phyloP scores from a whole-genome alignment of 768 basidiomycete species.

The Coprinellus micaceus region DNA sequence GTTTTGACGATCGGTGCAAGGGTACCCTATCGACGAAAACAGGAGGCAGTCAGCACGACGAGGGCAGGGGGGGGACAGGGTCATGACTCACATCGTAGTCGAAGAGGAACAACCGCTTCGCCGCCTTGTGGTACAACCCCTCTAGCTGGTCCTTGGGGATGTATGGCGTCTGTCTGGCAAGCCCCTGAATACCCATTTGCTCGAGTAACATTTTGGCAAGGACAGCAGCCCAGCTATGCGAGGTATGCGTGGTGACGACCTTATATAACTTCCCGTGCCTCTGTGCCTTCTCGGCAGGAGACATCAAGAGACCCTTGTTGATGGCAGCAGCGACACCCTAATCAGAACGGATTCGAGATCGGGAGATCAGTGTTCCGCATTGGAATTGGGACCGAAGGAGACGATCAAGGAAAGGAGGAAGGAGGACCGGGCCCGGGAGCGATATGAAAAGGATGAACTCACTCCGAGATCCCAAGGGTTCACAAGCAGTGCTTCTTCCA shows the following conservation, averaged over 20 bases:
- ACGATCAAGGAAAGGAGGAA: background rate
- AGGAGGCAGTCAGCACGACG: slow-evolving; percentile 2
- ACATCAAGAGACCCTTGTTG: slow-evolving; percentile 83
- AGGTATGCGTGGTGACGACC: slow-evolving; percentile 87
- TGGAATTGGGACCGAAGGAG: background rate
- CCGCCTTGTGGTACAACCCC: slow-evolving; percentile 59
- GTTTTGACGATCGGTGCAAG: slow-evolving; percentile 95
- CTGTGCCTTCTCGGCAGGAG: slow-evolving; percentile 62
- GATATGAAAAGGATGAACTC: slow-evolving; percentile 23
- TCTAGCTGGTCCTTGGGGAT: slow-evolving; percentile 63
- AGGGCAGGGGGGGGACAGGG: background rate
- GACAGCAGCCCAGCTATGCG: slow-evolving; percentile 91
- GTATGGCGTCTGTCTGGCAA: slow-evolving; percentile 81
- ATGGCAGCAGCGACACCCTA: slow-evolving; percentile 89
- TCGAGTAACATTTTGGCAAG: slow-evolving; percentile 85
- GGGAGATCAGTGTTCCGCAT: background rate
- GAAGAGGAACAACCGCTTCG: slow-evolving; percentile 87
- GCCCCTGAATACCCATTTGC: slow-evolving; percentile 73
- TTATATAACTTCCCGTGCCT: slow-evolving; percentile 78
- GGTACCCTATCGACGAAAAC: slow-evolving; percentile 61
- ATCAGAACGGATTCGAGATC: background rate
- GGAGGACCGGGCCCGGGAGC: slow-evolving; percentile 5
- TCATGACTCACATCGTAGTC: slow-evolving; percentile 82
- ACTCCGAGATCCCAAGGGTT: slow-evolving; percentile 97
- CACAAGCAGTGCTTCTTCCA: slow-evolving; percentile 84